Evolutionary conservation across 2,329 filamentous ascomycete species (phyloP).

Genomic region (Claviceps sp.): DNA sequence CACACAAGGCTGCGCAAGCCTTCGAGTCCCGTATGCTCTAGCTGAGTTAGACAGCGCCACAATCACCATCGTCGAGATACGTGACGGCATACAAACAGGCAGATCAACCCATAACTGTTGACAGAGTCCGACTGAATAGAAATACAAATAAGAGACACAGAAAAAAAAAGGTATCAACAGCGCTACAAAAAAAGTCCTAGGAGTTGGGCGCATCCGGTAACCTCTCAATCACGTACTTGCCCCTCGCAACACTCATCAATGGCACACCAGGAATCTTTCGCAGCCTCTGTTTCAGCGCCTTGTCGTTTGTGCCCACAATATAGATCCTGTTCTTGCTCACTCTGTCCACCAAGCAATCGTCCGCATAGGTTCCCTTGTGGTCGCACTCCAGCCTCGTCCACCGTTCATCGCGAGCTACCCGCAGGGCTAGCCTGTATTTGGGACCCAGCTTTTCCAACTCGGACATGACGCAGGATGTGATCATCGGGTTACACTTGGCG

Average conservation of each 20-base stretch:
- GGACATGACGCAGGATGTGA: conserved; percentile 65
- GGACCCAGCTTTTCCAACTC: conserved; percentile 82
- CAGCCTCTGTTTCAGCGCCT: conserved; percentile 69
- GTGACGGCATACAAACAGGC: too few relatives aligned
- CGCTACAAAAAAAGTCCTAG: background rate
- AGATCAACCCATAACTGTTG: background rate
- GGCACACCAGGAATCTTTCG: conserved; percentile 58
- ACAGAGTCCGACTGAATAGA: background rate
- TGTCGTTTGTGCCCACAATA: conserved; percentile 65
- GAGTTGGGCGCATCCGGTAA: conserved; percentile 67
- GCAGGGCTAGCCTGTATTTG: conserved; percentile 75
- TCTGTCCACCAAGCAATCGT: conserved; percentile 73
- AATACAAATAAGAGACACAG: background rate
- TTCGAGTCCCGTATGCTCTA: too few relatives aligned
- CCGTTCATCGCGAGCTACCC: conserved; percentile 78
- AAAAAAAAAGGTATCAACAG: background rate
- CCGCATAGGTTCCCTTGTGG: conserved; percentile 71
- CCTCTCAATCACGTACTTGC: conserved; percentile 90
- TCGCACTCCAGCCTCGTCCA: conserved; percentile 80
- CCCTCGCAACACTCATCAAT: conserved; percentile 68
- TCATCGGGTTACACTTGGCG: conserved; percentile 78
- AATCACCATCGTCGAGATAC: too few relatives aligned
- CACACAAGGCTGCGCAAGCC: too few relatives aligned
- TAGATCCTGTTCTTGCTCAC: conserved; percentile 64
- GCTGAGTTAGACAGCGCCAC: too few relatives aligned